phyloP scores from a whole-genome alignment of 257 asterid genomes.

The Nicotiana tabacum region DNA sequence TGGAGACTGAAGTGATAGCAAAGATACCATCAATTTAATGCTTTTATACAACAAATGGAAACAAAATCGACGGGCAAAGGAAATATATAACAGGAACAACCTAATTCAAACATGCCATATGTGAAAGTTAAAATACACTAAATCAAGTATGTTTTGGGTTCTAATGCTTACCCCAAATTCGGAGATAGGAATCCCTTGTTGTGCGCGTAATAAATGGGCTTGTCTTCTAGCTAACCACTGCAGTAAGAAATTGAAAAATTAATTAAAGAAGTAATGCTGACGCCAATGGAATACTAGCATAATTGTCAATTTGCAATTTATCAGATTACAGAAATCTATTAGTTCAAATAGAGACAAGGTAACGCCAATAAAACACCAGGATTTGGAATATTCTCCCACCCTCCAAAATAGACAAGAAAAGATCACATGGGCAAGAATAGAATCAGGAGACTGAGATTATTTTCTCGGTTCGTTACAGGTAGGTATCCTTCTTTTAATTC shows the following conservation, averaged over 20 bases:
- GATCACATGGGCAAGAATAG: neutral
- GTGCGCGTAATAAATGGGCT: slow-evolving; percentile 56
- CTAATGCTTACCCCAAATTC: slow-evolving; percentile 56
- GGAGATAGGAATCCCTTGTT: slow-evolving; percentile 77
- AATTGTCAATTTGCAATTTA: neutral
- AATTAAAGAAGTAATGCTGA: neutral
- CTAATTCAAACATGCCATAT: neutral
- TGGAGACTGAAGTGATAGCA: neutral
- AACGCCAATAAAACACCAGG: neutral
- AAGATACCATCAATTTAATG: neutral
- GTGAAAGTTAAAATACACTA: neutral
- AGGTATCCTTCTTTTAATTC: neutral
- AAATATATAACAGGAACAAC: neutral
- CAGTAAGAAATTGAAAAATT: neutral
- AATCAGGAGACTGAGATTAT: neutral
- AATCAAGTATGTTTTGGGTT: slow-evolving; percentile 9
- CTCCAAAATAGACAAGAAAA: neutral
- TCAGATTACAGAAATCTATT: neutral
- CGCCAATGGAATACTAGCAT: neutral
- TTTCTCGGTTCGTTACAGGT: neutral
- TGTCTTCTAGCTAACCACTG: slow-evolving; percentile 72
- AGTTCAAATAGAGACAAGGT: neutral
- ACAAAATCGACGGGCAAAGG: neutral
- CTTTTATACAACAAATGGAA: neutral
- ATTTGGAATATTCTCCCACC: neutral